phyloP scores from a whole-genome alignment of 352 stramenopile genomes.

The Pythium dissimile region DNA sequence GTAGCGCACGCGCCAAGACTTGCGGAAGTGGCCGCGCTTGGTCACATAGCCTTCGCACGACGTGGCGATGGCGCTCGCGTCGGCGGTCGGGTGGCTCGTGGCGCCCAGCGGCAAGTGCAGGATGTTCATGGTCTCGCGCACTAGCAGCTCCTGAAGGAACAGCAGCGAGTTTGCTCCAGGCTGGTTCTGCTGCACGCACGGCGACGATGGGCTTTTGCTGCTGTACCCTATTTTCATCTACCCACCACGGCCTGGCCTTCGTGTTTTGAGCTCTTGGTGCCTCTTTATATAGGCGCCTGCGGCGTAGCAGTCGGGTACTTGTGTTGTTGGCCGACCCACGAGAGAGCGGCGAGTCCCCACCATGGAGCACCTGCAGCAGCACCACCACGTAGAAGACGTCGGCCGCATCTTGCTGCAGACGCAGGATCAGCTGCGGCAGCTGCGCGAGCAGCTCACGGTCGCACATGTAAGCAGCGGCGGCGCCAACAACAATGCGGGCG shows the following conservation, averaged over 20 bases:
- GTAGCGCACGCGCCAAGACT: conserved; percentile 81
- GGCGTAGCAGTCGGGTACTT: neutral
- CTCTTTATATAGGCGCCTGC: no score
- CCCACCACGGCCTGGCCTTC: no score
- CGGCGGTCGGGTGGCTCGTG: conserved; percentile 15
- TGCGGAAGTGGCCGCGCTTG: conserved; percentile 81
- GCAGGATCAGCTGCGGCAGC: conserved; percentile 70
- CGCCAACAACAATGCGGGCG: conserved; percentile 26
- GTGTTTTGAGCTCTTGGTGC: no score
- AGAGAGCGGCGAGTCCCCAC: no score
- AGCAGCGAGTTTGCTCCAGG: no score
- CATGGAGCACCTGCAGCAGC: conserved; percentile 78
- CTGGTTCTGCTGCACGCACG: no score
- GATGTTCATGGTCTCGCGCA: conserved; percentile 52
- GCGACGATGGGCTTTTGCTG: no score
- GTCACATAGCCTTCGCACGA: conserved; percentile 86
- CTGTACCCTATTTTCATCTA: no score
- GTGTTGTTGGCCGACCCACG: no score
- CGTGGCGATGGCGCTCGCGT: conserved; percentile 34
- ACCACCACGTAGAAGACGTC: conserved; percentile 82
- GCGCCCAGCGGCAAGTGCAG: conserved; percentile 35
- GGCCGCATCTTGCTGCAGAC: conserved; percentile 77
- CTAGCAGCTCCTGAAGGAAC: neutral
- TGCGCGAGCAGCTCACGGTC: conserved; percentile 66
- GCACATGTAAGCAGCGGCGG: neutral